Evolutionary conservation across 2,329 filamentous ascomycete species (phyloP).

Genomic region (Sclerotinia spermophila): DNA sequence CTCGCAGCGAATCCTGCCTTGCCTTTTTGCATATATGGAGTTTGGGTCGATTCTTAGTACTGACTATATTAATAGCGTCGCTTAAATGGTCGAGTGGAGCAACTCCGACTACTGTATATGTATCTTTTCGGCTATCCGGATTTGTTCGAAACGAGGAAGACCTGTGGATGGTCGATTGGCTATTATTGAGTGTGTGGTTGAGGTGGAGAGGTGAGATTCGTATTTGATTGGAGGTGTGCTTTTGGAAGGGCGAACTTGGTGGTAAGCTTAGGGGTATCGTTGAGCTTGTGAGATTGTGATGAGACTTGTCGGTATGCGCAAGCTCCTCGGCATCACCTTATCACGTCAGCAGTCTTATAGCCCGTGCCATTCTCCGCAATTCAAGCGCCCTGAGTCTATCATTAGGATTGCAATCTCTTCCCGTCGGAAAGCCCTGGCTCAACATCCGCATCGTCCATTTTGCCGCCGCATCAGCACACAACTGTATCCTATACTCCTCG

Average conservation of each 20-base stretch:
- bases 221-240: too few species aligned
- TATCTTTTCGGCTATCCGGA: too few species aligned
- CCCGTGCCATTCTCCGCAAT: not conserved
- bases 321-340: not conserved
- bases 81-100: not conserved
- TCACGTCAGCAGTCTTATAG: not conserved
- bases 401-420: fast-evolving
- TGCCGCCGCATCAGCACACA: not conserved
- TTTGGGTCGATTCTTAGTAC: not conserved
- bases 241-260: too few species aligned
- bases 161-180: too few species aligned
- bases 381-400: fast-evolving
- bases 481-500: not conserved
- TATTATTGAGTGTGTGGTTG: too few species aligned
- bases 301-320: not conserved
- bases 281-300: not conserved
- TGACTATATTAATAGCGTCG: not conserved
- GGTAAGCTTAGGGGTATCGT: too few species aligned
- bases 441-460: fast-evolving
- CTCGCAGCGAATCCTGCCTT: not conserved
- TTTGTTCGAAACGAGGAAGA: too few species aligned
- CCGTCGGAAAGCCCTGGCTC: fast-evolving
- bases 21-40: not conserved
- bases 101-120: too few species aligned
- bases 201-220: too few species aligned